Conservation (phyloP, 495 filamentous ascomycete species). For the Aspergillus avenaceus region DNA sequence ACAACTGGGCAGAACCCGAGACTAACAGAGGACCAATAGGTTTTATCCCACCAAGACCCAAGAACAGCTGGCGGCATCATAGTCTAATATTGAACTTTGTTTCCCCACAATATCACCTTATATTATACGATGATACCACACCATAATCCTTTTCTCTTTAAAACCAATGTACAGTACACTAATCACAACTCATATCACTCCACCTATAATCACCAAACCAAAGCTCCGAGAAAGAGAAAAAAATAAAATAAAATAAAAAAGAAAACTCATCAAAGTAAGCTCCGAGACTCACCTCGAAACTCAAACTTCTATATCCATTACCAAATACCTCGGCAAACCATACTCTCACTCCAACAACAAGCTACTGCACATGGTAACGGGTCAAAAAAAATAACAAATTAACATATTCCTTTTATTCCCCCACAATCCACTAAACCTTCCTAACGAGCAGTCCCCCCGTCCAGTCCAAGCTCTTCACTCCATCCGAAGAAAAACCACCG, state of each 20-base stretch:
- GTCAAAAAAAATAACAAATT: neutral
- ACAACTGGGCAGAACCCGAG: too few relatives aligned
- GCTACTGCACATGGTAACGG: neutral
- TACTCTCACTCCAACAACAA: neutral
- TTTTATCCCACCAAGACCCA: constrained; percentile 27
- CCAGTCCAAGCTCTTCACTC: too few relatives aligned
- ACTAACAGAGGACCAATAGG: constrained; percentile 25
- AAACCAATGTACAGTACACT: too few relatives aligned
- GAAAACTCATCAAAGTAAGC: neutral
- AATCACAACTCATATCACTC: too few relatives aligned
- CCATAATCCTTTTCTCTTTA: too few relatives aligned
- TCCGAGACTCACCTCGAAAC: neutral
- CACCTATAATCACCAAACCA: neutral
- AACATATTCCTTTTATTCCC: neutral
- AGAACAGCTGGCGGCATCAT: neutral
- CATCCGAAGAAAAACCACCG: too few relatives aligned
- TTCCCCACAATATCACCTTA: neutral
- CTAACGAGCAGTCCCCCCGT: too few relatives aligned
- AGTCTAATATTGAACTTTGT: too few relatives aligned
- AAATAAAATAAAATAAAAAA: neutral
- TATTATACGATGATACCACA: neutral
- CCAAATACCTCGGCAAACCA: neutral
- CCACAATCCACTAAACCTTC: too few relatives aligned
- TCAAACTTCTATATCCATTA: neutral
- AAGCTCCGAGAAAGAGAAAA: neutral